Conservation (phyloP, 2,329 filamentous ascomycete genomes). For the Zymoseptoria crescenta region DNA sequence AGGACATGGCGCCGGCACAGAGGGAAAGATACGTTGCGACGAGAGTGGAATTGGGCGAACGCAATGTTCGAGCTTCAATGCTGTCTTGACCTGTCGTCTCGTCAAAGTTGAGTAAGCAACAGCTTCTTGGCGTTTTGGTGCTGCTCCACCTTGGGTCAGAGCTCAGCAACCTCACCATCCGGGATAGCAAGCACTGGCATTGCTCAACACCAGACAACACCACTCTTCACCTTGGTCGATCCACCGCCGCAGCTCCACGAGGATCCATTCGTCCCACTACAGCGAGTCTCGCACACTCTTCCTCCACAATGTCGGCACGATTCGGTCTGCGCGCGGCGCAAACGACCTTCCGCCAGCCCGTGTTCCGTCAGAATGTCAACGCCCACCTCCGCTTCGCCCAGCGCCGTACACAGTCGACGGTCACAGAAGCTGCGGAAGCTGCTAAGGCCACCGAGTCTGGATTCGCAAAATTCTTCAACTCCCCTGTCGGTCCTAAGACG, state of each 20-base stretch:
- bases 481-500: slow-evolving; percentile 54
- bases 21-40: neutral
- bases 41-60: neutral
- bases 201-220: neutral
- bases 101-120: neutral
- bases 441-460: slow-evolving; percentile 33
- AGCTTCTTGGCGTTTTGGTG: neutral
- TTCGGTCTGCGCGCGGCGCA: slow-evolving; percentile 51
- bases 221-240: neutral
- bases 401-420: slow-evolving; percentile 60
- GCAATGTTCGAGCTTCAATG: neutral
- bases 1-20: slow-evolving; percentile 56
- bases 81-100: neutral
- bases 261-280: neutral
- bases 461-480: slow-evolving; percentile 62
- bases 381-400: slow-evolving; percentile 38
- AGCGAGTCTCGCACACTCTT: neutral
- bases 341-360: slow-evolving; percentile 44
- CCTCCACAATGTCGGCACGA: slow-evolving; percentile 46
- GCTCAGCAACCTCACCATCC: neutral
- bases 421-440: slow-evolving; percentile 38
- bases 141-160: neutral
- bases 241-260: neutral
- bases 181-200: neutral
- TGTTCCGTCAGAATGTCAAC: slow-evolving; percentile 39